These are phyloP conservation scores for Podaxis carcinomalis DNA, from an alignment of 768 basidiomycete species.

Conservation along the genomic window DNA sequence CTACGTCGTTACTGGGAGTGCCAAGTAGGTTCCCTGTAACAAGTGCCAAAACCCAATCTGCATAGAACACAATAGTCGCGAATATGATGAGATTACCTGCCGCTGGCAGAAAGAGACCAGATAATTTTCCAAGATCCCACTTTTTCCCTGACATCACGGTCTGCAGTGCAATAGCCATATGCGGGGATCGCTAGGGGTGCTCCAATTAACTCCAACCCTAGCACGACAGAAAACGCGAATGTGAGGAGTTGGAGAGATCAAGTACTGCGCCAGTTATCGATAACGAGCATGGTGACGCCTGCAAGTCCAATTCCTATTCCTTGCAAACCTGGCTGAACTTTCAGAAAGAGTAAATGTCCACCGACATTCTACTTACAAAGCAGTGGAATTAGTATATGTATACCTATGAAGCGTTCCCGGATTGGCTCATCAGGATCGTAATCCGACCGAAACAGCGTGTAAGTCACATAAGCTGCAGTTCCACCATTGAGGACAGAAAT, in stretches of 20 bases:
- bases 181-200: background rate
- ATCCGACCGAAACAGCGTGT: background rate
- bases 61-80: conserved; percentile 12
- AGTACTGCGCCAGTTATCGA: background rate
- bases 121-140: background rate
- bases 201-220: background rate
- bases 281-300: background rate
- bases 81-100: conserved; percentile 1
- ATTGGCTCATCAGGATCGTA: background rate
- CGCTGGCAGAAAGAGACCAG: background rate
- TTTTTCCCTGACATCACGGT: background rate
- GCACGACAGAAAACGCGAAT: background rate
- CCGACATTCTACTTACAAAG: background rate
- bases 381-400: background rate
- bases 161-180: background rate
- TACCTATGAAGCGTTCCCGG: background rate
- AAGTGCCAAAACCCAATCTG: conserved; percentile 16
- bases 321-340: background rate
- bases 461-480: conserved; percentile 15
- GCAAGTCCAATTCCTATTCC: background rate
- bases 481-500: conserved; percentile 17
- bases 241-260: background rate
- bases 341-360: background rate
- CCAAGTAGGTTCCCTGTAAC: conserved; percentile 15
- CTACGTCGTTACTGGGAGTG: conserved; percentile 12